A percentile compares a stretch with the other conserved stretches of the same genome.
These are phyloP conservation scores for Coniferiporia sulphurascens DNA, from an alignment of 1,284 basidiomycete species.

Conservation along the genomic window DNA sequence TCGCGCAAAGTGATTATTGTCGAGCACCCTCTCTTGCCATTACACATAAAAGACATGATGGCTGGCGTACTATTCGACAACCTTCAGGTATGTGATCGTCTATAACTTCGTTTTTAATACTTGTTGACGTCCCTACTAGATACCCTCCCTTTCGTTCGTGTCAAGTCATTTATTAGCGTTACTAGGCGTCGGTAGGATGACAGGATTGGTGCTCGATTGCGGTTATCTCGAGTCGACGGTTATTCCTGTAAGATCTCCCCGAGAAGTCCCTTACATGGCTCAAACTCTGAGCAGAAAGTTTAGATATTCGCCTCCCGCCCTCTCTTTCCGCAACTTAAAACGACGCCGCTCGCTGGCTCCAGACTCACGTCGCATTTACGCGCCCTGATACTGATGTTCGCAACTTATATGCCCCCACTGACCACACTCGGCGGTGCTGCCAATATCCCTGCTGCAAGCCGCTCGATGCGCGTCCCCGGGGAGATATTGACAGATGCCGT, in stretches of 20 bases:
- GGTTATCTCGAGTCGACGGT: conserved; percentile 88
- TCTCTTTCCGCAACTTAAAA: conserved; percentile 72
- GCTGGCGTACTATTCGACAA: conserved; percentile 88
- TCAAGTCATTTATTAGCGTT: conserved; percentile 82
- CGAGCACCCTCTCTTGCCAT: conserved; percentile 84
- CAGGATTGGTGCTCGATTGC: conserved; percentile 88
- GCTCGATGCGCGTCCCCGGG: conserved; percentile 62
- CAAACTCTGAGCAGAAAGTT: conserved; percentile 2
- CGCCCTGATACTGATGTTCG: conserved; percentile 75
- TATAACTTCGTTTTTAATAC: background rate
- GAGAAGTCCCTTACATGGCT: background rate
- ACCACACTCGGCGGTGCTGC: conserved; percentile 58
- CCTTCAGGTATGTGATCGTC: conserved; percentile 56
- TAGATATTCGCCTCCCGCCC: conserved; percentile 89
- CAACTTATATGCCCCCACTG: conserved; percentile 74
- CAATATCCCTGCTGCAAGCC: conserved; percentile 57
- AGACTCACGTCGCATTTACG: conserved; percentile 73
- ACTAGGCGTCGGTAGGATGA: conserved; percentile 81
- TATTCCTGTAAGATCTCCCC: conserved; percentile 62
- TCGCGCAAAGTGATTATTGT: conserved; percentile 89
- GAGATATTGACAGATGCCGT: conserved; percentile 70
- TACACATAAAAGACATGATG: conserved; percentile 84
- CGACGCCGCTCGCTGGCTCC: conserved; percentile 79
- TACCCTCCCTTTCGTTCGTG: conserved; percentile 90
- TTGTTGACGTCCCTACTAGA: conserved; percentile 40